Evolutionary conservation across 352 stramenopile genomes (phyloP).

Genomic region (Globisporangium canariense): DNA sequence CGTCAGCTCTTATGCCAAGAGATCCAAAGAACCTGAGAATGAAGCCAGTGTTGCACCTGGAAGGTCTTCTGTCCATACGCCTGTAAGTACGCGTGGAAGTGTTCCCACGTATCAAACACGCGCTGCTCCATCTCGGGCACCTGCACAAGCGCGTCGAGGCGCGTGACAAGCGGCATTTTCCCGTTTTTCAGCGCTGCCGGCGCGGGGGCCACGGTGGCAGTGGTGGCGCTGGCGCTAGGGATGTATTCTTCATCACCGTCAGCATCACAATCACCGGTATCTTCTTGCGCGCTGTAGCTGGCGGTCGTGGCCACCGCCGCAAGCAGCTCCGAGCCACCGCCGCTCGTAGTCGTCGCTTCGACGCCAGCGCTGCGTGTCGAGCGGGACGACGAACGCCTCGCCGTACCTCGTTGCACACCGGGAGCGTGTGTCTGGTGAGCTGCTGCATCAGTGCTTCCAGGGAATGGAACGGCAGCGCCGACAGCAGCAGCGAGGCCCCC

Average conservation of each 20-base stretch:
- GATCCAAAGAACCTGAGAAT: not conserved
- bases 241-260: not conserved
- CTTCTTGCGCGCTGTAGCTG: not conserved
- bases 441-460: not conserved
- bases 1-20: not conserved
- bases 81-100: constrained; percentile 22
- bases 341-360: not conserved
- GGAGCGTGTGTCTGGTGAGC: not conserved
- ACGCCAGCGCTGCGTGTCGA: not conserved
- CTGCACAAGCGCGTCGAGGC: constrained; percentile 19
- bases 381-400: not conserved
- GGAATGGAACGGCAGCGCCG: not conserved
- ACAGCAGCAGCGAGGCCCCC: not conserved
- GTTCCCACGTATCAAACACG: constrained; percentile 28
- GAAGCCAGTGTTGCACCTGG: constrained; percentile 12
- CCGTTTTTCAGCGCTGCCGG: not conserved
- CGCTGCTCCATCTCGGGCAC: constrained; percentile 20
- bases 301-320: not conserved
- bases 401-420: not conserved
- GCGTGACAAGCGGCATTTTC: constrained; percentile 17
- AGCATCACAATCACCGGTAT: not conserved
- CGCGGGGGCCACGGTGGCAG: not conserved
- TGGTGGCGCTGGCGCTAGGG: not conserved
- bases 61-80: constrained; percentile 24
- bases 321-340: constrained; percentile 2